Evolutionary conservation across 176 grass and related monocot genomes (phyloP), one percentile per base, ranked within the genome.

Genomic region (Oryza meyeriana): DNA sequence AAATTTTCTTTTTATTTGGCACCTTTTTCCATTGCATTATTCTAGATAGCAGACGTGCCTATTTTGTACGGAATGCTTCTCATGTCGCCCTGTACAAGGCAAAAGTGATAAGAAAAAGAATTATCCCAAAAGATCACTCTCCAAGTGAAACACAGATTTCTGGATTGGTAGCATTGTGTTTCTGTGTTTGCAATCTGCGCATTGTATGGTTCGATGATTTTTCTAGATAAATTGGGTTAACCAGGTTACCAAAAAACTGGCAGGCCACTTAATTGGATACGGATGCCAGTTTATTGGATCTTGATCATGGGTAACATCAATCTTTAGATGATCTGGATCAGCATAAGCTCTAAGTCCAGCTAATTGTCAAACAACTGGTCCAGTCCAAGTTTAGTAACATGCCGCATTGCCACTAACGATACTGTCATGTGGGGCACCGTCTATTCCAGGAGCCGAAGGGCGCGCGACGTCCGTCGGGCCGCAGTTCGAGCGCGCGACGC

Each of bases 1-100:
- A 7, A 59, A 20, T 65, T 45, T 0, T 81, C 0, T 76, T 14
- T 40, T 40, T 39, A 65, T 79, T 61, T 74, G n/a, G 17, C 8
- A 28, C 44, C 28, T 75, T 64, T n/a, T 80, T 66, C 61, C 27
- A 79, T 74, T 80, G 61, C 32, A n/a, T 74, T 20, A 86, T 42
- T 73, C 4, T 31, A 73, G 25, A 73, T 12, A 47, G 10, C 18
- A 41, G 7, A 11, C 74, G 59, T 50, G 14, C 28, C 31, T 63
- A n/a, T 76, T 62, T 86, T 74, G 57, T 48, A 83, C 6, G 12
- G 6, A 71, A 81, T 74, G 36, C 58, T 65, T 82, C n/a, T 63
- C 20, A 29, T 73, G 1, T 47, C 28, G 3, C 26, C 66, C 64
- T 50, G n/a, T 63, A 31, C 34, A 25, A 81, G 38, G 52, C 28